Evolutionary conservation across 169 alveolate species (phyloP), one percentile per base, ranked within the genome.

Genomic region (Plasmodium vivax): DNA sequence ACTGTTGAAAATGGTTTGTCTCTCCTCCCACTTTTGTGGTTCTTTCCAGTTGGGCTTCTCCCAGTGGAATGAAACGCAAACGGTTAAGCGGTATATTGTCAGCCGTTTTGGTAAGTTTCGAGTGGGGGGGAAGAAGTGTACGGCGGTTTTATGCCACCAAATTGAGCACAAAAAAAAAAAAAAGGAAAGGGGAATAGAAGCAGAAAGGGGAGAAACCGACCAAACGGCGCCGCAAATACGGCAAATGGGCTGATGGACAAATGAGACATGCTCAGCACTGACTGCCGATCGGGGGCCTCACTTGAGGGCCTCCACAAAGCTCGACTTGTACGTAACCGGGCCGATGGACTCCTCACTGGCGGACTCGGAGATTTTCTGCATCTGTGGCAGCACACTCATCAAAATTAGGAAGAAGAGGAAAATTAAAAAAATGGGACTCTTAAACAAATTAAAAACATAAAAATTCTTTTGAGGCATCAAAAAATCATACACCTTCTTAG

Each of bases 391-490:
- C n/a, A 82, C 84, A 92, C 92, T 51, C 36, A 92, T 34, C 38
- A 92, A 51, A 92, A 92, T 82, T 82, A 92, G 71, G 73, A 83
- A 92, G 62, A 92, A 92, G 38, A 92, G 56, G 34, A 92, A 92
- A 82, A 82, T 82, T 82, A 92, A 83, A 41, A 92, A 92, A 47
- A 92, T 62, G 27, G 95, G 95, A 30, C 95, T 92, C 77, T 82
- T 92, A 23, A 92, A 92, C 56, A 92, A 47, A 71, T 92, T 71
- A 92, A 38, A 45, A 3, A 92, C 1, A 71, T 82, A 30, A 82
- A 92, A 92, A 32, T 30, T 92, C 79, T 82, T 82, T 51, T 82
- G 8, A 5, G 95, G 95, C 1, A 73, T 32, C 51, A 92, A 82
- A 58, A 92, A 92, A 10, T 92, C 92, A 92, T 82, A 92, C 47